Evolutionary conservation across 495 filamentous ascomycete genomes (phyloP).

Genomic region (Friedmanniomyces simplex): DNA sequence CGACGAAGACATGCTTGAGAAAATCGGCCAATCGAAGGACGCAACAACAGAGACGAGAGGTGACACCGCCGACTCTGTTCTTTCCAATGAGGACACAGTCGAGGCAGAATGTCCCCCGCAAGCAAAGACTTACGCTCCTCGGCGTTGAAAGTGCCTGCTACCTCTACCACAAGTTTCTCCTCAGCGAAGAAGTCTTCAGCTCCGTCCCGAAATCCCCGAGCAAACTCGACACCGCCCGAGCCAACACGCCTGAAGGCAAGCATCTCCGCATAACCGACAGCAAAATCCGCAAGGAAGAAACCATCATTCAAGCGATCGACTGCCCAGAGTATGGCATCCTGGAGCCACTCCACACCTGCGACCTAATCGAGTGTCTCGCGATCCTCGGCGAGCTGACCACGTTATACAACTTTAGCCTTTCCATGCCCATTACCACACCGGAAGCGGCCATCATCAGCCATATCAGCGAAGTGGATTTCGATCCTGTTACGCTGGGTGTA

Average conservation of each 20-base stretch:
- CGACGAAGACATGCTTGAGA: background rate
- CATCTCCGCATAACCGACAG: background rate
- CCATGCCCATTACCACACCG: background rate
- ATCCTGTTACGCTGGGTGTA: background rate
- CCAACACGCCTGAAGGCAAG: background rate
- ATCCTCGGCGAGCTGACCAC: background rate
- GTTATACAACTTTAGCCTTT: background rate
- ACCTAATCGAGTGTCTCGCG: background rate
- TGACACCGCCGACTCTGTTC: too few species aligned
- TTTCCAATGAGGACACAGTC: too few species aligned
- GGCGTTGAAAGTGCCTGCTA: too few species aligned
- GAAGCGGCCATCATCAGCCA: background rate
- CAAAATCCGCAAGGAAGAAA: background rate
- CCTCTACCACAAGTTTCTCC: background rate
- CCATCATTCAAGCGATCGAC: background rate
- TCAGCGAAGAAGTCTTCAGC: background rate
- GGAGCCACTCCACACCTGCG: background rate
- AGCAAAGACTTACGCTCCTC: too few species aligned
- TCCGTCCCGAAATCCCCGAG: background rate
- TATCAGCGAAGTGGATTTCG: background rate
- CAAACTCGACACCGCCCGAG: background rate
- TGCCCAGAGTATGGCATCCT: background rate
- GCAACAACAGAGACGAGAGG: too few species aligned
- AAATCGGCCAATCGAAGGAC: too few species aligned
- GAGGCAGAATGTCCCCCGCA: too few species aligned